Evolutionary conservation across 768 basidiomycete species (phyloP), one percentile per base, ranked within the genome.

Genomic region (Boletus patriciae): DNA sequence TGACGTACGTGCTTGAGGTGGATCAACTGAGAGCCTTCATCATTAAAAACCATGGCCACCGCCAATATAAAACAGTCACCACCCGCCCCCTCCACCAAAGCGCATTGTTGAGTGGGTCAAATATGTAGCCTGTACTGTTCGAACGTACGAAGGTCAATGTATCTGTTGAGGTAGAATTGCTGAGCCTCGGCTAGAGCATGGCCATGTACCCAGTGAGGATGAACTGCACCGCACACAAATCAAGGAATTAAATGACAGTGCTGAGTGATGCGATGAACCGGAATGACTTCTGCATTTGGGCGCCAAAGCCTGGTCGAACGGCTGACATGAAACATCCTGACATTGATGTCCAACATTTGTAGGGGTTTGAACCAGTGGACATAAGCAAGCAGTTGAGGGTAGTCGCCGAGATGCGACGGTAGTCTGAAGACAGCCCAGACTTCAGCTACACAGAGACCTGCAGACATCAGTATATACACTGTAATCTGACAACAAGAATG

Each of bases 351-450:
- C 2, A 6, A 11, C 2, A 2, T 1, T 0, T 8, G 13, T 1
- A 47, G 0, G 5, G 45, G 29, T 19, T 40, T 54, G 52, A 47
- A 54, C 38, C n/a, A 54, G 29, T 54, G 52, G 5, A 54, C 3
- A 29, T 71, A 71, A 0, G 60, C 67, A 4, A 73, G 55, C 0
- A 63, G 67, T 15, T 68, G 58, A 0, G 54, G 46, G 7, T 59
- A 55, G 4, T 31, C 1, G 0, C 50, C 47, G 13, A 57, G 67
- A 10, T 62, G 37, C 0, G 27, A 6, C 4, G 67, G 70, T 4
- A 72, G 57, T 31, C 54, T 40, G 40, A 74, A 74, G 21, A 74
- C 67, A 10, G 55, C 64, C 12, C 56, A 54, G 7, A 72, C 62
- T 50, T 69, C 68, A 1, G 66, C 67, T 19, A 70, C 41, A 3